Evolutionary conservation across 441 rosid species (phyloP).

Genomic region (Populus hybrid): DNA sequence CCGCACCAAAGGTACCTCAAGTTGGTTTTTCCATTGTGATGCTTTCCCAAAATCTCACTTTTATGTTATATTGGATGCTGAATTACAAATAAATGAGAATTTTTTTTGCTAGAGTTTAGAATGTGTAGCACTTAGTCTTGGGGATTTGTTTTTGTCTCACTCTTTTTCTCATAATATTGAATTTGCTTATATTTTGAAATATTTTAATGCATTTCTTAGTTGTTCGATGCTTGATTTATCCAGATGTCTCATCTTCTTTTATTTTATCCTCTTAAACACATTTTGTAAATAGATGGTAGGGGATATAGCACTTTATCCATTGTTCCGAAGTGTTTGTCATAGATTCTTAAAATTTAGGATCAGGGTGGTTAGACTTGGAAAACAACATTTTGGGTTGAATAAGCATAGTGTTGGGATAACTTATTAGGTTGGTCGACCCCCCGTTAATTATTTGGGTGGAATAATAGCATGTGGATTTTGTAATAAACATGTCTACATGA

Average conservation of each 20-base stretch:
- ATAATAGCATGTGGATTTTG: background rate
- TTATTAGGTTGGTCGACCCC: background rate
- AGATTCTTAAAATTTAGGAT: background rate
- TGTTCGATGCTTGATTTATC: background rate
- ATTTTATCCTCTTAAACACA: background rate
- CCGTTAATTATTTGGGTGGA: background rate
- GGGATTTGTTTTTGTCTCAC: background rate
- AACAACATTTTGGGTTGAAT: background rate
- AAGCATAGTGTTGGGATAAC: background rate
- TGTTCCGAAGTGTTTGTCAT: background rate
- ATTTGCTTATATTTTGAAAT: background rate
- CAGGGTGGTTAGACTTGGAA: background rate
- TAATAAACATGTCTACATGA: background rate
- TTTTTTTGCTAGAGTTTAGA: background rate
- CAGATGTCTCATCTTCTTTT: background rate
- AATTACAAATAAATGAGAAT: background rate
- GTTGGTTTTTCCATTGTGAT: background rate
- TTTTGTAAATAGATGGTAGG: background rate
- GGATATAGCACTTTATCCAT: background rate
- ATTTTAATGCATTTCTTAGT: background rate
- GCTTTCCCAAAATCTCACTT: background rate
- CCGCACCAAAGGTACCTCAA: constrained; percentile 90
- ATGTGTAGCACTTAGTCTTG: background rate
- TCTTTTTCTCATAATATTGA: background rate
- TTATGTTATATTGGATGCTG: background rate